Evolutionary conservation across 2,329 filamentous ascomycete species (phyloP).

Genomic region (Fusarium subtropicale): DNA sequence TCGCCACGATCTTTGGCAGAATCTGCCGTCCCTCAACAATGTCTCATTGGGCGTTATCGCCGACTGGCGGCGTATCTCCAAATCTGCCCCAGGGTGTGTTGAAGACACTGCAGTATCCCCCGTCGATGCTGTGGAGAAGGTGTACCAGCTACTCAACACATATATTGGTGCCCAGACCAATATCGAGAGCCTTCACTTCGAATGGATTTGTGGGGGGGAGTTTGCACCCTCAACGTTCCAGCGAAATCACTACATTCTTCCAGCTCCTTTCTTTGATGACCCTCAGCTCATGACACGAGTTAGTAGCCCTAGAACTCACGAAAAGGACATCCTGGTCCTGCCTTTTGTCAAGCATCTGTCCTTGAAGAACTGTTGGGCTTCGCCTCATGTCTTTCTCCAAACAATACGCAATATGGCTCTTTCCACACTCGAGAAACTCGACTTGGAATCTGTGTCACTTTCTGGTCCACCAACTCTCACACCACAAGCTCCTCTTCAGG

Average conservation of each 20-base stretch:
- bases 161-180: slow-evolving; percentile 61
- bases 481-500: slow-evolving; percentile 46
- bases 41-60: slow-evolving; percentile 72
- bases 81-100: slow-evolving; percentile 63
- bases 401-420: slow-evolving; percentile 63
- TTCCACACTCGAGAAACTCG: slow-evolving; percentile 63
- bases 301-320: slow-evolving; percentile 49
- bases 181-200: slow-evolving; percentile 71
- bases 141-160: slow-evolving; percentile 63
- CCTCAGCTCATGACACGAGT: slow-evolving; percentile 48
- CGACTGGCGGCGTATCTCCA: slow-evolving; percentile 71
- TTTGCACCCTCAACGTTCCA: slow-evolving; percentile 70
- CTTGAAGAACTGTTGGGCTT: slow-evolving; percentile 76
- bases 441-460: slow-evolving; percentile 73
- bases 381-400: slow-evolving; percentile 66
- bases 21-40: slow-evolving; percentile 64
- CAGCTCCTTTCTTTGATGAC: slow-evolving; percentile 65
- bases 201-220: slow-evolving; percentile 76
- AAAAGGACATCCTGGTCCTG: slow-evolving; percentile 61
- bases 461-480: slow-evolving; percentile 57
- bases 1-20: slow-evolving; percentile 70
- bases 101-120: slow-evolving; percentile 63
- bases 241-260: slow-evolving; percentile 71
- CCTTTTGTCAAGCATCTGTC: slow-evolving; percentile 69
- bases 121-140: slow-evolving; percentile 61